Evolutionary conservation across 83 land plant genomes (phyloP), one percentile per base, ranked within the genome.

Genomic region (Picea abies): DNA sequence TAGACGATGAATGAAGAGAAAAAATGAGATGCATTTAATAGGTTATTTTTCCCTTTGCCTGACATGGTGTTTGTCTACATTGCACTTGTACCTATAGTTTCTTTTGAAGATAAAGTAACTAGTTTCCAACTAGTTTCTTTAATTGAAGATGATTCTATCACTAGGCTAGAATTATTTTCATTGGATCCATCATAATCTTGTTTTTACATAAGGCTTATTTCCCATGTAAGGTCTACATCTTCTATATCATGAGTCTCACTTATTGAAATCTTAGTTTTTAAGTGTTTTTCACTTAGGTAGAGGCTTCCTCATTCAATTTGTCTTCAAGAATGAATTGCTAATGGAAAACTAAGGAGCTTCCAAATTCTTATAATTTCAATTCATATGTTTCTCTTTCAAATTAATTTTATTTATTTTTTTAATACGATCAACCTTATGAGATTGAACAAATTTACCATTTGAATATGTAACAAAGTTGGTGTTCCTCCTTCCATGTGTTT

Each of bases 401-500:
- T 25, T n/a, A 52, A 4, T 52, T 44, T 76, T 76, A 5, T 76
- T 76, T 0, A 7, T 52, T 20, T 49, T 60, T 52, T 76, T 17
- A 20, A 39, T 76, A 22, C 8, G 5, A 44, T 12, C 4, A 47
- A 6, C 56, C 16, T 76, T 49, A 1, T 60, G n/a, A 76, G 15
- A 47, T 76, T 76, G 78, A 72, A 20, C 1, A 76, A 75, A 67
- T 1, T 12, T 41, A n/a, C 15, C 52, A 67, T 44, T 16, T 44
- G 17, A 64, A 70, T 72, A 17, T 72, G 79, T 37, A 12, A 32
- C 63, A 58, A 79, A 10, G 79, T 19, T 32, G 22, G 19, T 82
- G 25, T 25, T 47, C 62, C 63, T 82, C 79, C 83, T 86, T 19
- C 90, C 88, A 39, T 86, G 85, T 60, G 83, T 86, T 35, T 29